phyloP scores from a whole-genome alignment of 2,329 filamentous ascomycete genomes.

The Thermochaetoides dissita region DNA sequence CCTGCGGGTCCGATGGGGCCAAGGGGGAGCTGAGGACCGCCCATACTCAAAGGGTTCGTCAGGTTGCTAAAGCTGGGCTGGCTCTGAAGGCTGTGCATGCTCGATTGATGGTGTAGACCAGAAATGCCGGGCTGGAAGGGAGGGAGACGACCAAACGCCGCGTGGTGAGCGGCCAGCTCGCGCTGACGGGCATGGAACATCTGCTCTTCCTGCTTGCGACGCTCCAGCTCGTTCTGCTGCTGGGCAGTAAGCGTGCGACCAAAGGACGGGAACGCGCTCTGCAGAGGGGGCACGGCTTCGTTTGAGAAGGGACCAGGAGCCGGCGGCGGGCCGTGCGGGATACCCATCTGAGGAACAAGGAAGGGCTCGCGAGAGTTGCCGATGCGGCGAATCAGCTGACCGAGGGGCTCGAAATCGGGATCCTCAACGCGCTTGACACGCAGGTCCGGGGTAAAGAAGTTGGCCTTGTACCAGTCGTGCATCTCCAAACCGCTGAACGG shows the following conservation, averaged over 20 bases:
- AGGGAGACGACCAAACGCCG: slow-evolving; percentile 61
- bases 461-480: slow-evolving; percentile 99
- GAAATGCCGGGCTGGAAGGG: slow-evolving; percentile 35
- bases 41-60: slow-evolving; percentile 60
- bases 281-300: slow-evolving; percentile 72
- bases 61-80: slow-evolving; percentile 96
- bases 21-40: slow-evolving; percentile 33
- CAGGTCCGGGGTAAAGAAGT: slow-evolving; percentile 90
- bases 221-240: slow-evolving; percentile 92
- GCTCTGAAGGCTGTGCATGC: slow-evolving; percentile 88
- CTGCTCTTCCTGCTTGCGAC: slow-evolving; percentile 95
- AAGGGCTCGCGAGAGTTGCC: slow-evolving; percentile 96
- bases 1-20: slow-evolving; percentile 46
- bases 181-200: slow-evolving; percentile 93
- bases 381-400: slow-evolving; percentile 86
- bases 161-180: slow-evolving; percentile 70
- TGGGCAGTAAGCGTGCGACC: slow-evolving; percentile 92
- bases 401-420: slow-evolving; percentile 82
- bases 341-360: slow-evolving; percentile 90
- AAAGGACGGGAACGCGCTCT: slow-evolving; percentile 88
- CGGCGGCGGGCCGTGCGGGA: slow-evolving; percentile 67
- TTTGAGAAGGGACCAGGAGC: slow-evolving; percentile 35
- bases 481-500: slow-evolving; percentile 95
- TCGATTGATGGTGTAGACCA: slow-evolving; percentile 77
- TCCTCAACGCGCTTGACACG: slow-evolving; percentile 93